These are phyloP conservation scores for Coemansia sp. DNA, from an alignment of 371 early-diverging fungal genomes.

Conservation along the genomic window DNA sequence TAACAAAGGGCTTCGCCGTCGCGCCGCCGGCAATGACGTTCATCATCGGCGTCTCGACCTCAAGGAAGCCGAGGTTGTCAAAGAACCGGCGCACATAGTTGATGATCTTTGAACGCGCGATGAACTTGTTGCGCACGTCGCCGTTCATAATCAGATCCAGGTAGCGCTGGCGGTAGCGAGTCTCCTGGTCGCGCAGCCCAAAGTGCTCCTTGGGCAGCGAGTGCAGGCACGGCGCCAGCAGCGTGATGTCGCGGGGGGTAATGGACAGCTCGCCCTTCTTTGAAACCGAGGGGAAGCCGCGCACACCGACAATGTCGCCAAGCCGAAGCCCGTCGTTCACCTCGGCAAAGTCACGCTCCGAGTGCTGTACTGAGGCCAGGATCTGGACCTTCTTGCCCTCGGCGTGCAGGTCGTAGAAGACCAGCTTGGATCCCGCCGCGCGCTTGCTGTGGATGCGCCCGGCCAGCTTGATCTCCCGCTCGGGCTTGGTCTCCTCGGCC, in stretches of 20 bases:
- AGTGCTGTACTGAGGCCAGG: constrained; percentile 82
- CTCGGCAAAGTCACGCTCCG: constrained; percentile 75
- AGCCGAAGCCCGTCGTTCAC: constrained; percentile 84
- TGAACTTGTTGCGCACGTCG: constrained; percentile 92
- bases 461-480: constrained; percentile 74
- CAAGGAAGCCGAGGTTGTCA: constrained; percentile 93
- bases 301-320: constrained; percentile 99
- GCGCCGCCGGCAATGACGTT: constrained; percentile 99
- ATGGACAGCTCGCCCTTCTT: constrained; percentile 98
- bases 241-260: constrained; percentile 81
- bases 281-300: constrained; percentile 90
- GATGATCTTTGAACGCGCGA: constrained; percentile 89
- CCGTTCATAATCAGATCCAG: constrained; percentile 99
- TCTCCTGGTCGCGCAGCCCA: constrained; percentile 96
- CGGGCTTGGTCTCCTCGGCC: constrained; percentile 62
- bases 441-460: constrained; percentile 90
- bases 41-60: constrained; percentile 99
- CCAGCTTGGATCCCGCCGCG: constrained; percentile 82
- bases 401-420: constrained; percentile 94
- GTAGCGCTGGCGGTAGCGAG: constrained; percentile 98
- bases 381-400: constrained; percentile 96
- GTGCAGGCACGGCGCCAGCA: constrained; percentile 96
- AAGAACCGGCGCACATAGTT: constrained; percentile 94
- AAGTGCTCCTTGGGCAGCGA: constrained; percentile 97
- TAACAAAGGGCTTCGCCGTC: constrained; percentile 99